These are phyloP conservation scores for Lactarius tabidus DNA, from an alignment of 768 basidiomycete species.

Conservation along the genomic window DNA sequence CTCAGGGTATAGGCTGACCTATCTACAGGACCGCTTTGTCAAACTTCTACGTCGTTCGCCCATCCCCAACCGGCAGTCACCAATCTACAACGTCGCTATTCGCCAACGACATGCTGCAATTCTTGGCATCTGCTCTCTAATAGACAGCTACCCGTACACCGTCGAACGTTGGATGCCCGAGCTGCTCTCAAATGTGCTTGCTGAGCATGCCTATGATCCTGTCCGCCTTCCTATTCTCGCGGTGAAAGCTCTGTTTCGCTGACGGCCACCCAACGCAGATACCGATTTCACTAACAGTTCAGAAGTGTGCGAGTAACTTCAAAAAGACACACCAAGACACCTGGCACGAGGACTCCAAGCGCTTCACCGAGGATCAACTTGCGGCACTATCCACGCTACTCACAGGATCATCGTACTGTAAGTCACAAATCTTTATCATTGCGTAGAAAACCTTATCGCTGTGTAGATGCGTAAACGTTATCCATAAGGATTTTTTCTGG, in stretches of 20 bases:
- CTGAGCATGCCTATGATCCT: slow-evolving; percentile 84
- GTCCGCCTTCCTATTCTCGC: slow-evolving; percentile 32
- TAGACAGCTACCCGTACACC: slow-evolving; percentile 94
- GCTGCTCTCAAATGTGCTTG: slow-evolving; percentile 71
- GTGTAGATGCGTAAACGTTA: slow-evolving; percentile 25
- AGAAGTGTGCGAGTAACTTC: slow-evolving; percentile 75
- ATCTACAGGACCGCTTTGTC: slow-evolving; percentile 66
- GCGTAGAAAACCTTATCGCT: neutral
- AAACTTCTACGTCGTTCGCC: slow-evolving; percentile 64
- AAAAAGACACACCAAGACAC: slow-evolving; percentile 84
- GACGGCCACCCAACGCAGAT: slow-evolving; percentile 40
- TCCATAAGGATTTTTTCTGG: neutral
- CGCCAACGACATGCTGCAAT: slow-evolving; percentile 87
- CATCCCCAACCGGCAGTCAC: slow-evolving; percentile 60
- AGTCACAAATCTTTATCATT: slow-evolving; percentile 28
- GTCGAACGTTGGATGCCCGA: slow-evolving; percentile 93
- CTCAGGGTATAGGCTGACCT: slow-evolving; percentile 31
- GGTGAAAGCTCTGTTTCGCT: neutral
- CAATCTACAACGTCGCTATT: slow-evolving; percentile 64
- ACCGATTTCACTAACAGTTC: slow-evolving; percentile 80
- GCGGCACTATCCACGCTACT: slow-evolving; percentile 77
- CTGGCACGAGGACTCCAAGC: slow-evolving; percentile 84
- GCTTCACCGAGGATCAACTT: slow-evolving; percentile 83
- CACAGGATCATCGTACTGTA: slow-evolving; percentile 82
- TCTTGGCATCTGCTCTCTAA: slow-evolving; percentile 87